A percentile compares a stretch with the other conserved stretches of the same genome.
Conservation (phyloP, 768 basidiomycete species). For the Macrolepiota dolichaula region DNA sequence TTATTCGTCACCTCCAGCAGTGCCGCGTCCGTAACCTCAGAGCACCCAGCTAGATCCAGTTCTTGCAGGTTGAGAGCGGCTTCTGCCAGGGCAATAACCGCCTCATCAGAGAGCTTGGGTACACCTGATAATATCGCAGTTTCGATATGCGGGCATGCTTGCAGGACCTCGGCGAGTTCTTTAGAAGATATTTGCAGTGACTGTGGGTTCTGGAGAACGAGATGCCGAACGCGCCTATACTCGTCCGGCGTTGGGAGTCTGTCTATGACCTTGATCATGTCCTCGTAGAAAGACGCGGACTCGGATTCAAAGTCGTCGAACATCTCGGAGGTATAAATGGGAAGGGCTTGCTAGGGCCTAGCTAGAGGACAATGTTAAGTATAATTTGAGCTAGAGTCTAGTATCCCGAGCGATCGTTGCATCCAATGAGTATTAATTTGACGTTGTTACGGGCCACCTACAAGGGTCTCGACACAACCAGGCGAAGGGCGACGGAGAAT, state of each 20-base stretch:
- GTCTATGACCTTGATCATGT: constrained; percentile 58
- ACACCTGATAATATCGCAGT: constrained; percentile 69
- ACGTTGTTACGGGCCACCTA: background rate
- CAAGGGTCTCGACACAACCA: background rate
- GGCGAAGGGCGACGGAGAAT: background rate
- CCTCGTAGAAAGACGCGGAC: constrained; percentile 40
- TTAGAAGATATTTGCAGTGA: constrained; percentile 47
- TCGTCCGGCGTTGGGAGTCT: constrained; percentile 60
- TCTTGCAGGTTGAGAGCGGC: constrained; percentile 67
- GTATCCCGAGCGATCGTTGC: background rate
- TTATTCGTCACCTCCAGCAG: constrained; percentile 68
- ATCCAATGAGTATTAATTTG: background rate
- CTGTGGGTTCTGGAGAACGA: constrained; percentile 45
- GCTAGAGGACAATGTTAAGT: background rate
- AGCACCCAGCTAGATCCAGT: constrained; percentile 75
- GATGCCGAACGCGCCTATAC: constrained; percentile 55
- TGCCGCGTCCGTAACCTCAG: constrained; percentile 72
- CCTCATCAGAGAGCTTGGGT: constrained; percentile 62
- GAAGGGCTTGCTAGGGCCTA: background rate
- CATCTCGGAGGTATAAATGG: constrained; percentile 6
- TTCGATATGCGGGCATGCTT: constrained; percentile 61
- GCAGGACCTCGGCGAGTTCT: constrained; percentile 53
- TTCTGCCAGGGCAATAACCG: constrained; percentile 59
- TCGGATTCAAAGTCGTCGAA: constrained; percentile 27
- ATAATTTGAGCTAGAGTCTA: background rate